phyloP scores from a whole-genome alignment of 2,329 filamentous ascomycete genomes.

The Fusarium haematococcum region DNA sequence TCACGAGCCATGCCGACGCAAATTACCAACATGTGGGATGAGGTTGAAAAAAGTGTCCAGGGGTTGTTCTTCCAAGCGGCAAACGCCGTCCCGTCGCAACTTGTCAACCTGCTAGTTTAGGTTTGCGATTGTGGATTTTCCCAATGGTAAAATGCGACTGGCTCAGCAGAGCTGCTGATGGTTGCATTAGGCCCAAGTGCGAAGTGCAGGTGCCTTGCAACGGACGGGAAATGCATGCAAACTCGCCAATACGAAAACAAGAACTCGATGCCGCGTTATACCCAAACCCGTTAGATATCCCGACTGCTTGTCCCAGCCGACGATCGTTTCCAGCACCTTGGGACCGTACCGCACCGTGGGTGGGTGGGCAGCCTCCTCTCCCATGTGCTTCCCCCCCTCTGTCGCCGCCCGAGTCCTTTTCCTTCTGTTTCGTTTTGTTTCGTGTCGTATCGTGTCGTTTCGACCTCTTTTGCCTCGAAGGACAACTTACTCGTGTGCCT shows the following conservation, averaged over 20 bases:
- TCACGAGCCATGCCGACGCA: slow-evolving; percentile 1
- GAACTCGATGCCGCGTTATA: slow-evolving; percentile 3
- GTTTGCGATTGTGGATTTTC: slow-evolving; percentile 9
- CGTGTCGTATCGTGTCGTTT: slow-evolving; percentile 11
- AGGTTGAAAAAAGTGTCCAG: not conserved
- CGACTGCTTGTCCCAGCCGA: not conserved
- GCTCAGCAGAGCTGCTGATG: slow-evolving; percentile 27
- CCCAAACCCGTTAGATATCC: not conserved
- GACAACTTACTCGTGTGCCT: not conserved
- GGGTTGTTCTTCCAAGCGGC: not conserved
- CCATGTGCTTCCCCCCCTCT: not conserved
- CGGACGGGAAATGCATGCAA: slow-evolving; percentile 11
- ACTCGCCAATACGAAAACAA: slow-evolving; percentile 14
- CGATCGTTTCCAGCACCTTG: slow-evolving; percentile 10
- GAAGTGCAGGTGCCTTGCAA: not conserved
- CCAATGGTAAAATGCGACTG: slow-evolving; percentile 30
- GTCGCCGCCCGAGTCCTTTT: not conserved
- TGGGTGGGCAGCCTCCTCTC: not conserved
- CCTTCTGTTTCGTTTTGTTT: not conserved
- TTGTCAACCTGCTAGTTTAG: slow-evolving; percentile 4
- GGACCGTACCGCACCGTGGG: not conserved
- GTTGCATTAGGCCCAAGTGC: slow-evolving; percentile 29
- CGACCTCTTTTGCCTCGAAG: not conserved
- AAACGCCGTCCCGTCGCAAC: not conserved
- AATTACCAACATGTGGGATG: slow-evolving; percentile 3